Evolutionary conservation across 1,284 basidiomycete species (phyloP).

Genomic region (Boletellus dicymbophilus): DNA sequence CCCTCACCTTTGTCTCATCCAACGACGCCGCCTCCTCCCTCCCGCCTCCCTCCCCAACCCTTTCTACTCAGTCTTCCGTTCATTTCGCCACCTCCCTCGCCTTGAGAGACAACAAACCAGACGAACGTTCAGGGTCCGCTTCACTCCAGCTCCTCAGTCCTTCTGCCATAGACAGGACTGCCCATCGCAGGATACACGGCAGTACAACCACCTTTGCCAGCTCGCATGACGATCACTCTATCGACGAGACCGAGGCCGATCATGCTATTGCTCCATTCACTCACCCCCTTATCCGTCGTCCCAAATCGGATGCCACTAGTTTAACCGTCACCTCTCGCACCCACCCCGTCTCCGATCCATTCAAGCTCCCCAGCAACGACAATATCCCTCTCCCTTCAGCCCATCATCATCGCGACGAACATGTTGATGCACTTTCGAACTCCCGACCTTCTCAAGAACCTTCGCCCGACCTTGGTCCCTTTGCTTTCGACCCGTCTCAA

Average conservation of each 20-base stretch:
- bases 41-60: slow-evolving; percentile 69
- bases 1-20: slow-evolving; percentile 38
- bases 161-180: slow-evolving; percentile 20
- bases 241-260: slow-evolving; percentile 38
- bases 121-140: slow-evolving; percentile 53
- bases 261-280: slow-evolving; percentile 13
- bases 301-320: slow-evolving; percentile 41
- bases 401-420: not conserved
- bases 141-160: slow-evolving; percentile 60
- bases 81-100: slow-evolving; percentile 61
- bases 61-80: slow-evolving; percentile 62
- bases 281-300: slow-evolving; percentile 32
- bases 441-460: slow-evolving; percentile 55
- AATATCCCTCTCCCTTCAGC: not conserved
- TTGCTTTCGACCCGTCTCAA: slow-evolving; percentile 69
- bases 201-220: slow-evolving; percentile 44
- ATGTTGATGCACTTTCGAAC: slow-evolving; percentile 10
- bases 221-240: slow-evolving; percentile 33
- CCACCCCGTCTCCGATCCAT: slow-evolving; percentile 35
- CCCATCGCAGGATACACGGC: slow-evolving; percentile 48
- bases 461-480: slow-evolving; percentile 70
- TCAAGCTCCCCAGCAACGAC: slow-evolving; percentile 16
- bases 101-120: slow-evolving; percentile 73
- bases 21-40: slow-evolving; percentile 40
- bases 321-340: slow-evolving; percentile 38